Conservation (phyloP, 768 basidiomycete species). For the Lentinula aciculospora region DNA sequence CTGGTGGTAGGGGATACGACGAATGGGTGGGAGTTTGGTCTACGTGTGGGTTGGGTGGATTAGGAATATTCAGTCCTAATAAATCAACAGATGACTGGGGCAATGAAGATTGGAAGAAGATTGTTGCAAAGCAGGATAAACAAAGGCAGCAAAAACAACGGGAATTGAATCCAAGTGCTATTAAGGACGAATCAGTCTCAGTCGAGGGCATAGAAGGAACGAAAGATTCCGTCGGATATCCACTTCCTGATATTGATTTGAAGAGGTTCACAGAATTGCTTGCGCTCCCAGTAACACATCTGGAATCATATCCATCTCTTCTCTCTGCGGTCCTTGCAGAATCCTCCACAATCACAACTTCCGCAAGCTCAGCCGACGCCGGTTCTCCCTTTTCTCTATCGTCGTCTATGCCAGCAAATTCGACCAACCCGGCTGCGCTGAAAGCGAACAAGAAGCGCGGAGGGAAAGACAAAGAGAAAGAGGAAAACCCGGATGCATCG, state of each 20-base stretch:
- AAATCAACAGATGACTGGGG: neutral
- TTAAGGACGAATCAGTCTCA: conserved; percentile 81
- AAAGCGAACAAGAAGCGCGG: neutral
- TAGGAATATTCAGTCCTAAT: neutral
- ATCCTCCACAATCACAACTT: neutral
- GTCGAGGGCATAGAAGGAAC: conserved; percentile 82
- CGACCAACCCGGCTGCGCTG: neutral
- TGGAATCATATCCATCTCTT: conserved; percentile 75
- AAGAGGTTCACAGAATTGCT: conserved; percentile 54
- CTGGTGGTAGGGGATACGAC: neutral
- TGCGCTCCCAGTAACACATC: conserved; percentile 72
- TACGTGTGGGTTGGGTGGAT: neutral
- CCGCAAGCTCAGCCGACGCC: neutral
- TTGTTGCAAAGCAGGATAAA: neutral
- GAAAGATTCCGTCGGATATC: conserved; percentile 46
- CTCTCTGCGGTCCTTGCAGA: neutral
- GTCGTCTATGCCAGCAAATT: neutral
- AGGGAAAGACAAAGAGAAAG: conserved; percentile 16
- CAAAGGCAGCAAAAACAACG: neutral
- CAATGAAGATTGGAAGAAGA: conserved; percentile 1
- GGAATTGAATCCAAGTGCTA: conserved; percentile 26
- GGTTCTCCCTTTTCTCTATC: neutral
- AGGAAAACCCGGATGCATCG: conserved; percentile 77
- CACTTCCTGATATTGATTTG: conserved; percentile 45
- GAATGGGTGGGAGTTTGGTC: conserved; percentile 2